phyloP scores from a whole-genome alignment of 2,329 filamentous ascomycete species.

The Aureobasidium leucospermi region DNA sequence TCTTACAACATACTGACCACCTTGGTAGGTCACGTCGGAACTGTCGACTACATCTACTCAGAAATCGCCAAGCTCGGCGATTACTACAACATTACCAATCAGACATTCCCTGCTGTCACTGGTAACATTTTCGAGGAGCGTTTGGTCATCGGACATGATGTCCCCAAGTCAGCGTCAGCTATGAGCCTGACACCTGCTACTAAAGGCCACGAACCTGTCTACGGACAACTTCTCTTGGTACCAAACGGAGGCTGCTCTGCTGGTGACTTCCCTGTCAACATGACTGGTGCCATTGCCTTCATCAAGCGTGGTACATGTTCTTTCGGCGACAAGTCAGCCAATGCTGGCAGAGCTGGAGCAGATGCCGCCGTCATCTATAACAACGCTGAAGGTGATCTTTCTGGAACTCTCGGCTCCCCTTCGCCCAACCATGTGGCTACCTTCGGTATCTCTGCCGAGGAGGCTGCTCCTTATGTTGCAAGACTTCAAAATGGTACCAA shows the following conservation, averaged over 20 bases:
- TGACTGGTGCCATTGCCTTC: constrained; percentile 60
- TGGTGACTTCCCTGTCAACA: constrained; percentile 54
- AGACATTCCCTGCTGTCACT: constrained; percentile 25
- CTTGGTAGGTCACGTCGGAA: constrained; percentile 18
- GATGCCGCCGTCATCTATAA: constrained; percentile 65
- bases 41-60: constrained; percentile 25
- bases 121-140: constrained; percentile 24
- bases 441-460: constrained; percentile 56
- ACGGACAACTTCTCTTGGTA: constrained; percentile 49
- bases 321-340: constrained; percentile 63
- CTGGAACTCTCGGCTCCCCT: constrained; percentile 58
- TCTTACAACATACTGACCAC: background rate
- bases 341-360: constrained; percentile 63
- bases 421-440: constrained; percentile 52
- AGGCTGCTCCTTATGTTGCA: constrained; percentile 50
- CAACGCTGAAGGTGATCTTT: constrained; percentile 54
- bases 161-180: constrained; percentile 56
- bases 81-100: constrained; percentile 57
- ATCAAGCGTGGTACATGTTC: constrained; percentile 62
- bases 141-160: constrained; percentile 48
- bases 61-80: constrained; percentile 41
- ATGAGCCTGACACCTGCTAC: constrained; percentile 27
- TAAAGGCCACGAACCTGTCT: constrained; percentile 19
- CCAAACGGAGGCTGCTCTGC: constrained; percentile 55
- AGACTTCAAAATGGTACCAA: constrained; percentile 42